phyloP scores from a whole-genome alignment of 495 filamentous ascomycete species.

The Lasiosphaeria hispida region DNA sequence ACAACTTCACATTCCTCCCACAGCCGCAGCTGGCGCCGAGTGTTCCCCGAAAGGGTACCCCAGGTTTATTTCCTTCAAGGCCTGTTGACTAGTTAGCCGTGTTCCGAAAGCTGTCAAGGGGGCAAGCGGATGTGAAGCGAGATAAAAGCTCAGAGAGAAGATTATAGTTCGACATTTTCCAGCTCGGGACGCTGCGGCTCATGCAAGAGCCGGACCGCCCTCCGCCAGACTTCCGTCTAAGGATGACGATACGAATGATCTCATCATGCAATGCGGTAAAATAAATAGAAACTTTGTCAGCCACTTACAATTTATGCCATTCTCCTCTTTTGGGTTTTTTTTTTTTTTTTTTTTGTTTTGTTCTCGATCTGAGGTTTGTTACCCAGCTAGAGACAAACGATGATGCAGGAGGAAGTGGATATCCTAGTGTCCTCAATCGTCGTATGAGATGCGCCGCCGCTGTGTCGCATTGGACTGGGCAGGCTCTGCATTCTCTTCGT shows the following conservation, averaged over 20 bases:
- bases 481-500: slow-evolving; percentile 27
- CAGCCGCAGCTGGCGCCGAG: no score
- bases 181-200: slow-evolving; percentile 26
- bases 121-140: background rate
- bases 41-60: no score
- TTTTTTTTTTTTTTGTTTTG: no score
- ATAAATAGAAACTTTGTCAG: slow-evolving; percentile 9
- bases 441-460: slow-evolving; percentile 48
- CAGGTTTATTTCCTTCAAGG: slow-evolving; percentile 14
- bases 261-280: slow-evolving; percentile 50
- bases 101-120: background rate
- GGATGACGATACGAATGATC: slow-evolving; percentile 64
- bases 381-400: background rate
- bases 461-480: slow-evolving; percentile 30
- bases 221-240: slow-evolving; percentile 54
- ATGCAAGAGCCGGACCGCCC: slow-evolving; percentile 22
- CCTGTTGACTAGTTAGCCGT: slow-evolving; percentile 5
- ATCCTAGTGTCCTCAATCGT: slow-evolving; percentile 35
- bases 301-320: slow-evolving; percentile 11
- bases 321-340: background rate
- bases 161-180: slow-evolving; percentile 56
- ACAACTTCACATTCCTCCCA: no score
- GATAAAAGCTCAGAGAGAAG: slow-evolving; percentile 58
- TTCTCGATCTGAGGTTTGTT: no score
- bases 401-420: background rate